A percentile compares a stretch with the other conserved stretches of the same genome.
Conservation (phyloP, 73 alveolate species). For the Blepharisma japonicum region DNA sequence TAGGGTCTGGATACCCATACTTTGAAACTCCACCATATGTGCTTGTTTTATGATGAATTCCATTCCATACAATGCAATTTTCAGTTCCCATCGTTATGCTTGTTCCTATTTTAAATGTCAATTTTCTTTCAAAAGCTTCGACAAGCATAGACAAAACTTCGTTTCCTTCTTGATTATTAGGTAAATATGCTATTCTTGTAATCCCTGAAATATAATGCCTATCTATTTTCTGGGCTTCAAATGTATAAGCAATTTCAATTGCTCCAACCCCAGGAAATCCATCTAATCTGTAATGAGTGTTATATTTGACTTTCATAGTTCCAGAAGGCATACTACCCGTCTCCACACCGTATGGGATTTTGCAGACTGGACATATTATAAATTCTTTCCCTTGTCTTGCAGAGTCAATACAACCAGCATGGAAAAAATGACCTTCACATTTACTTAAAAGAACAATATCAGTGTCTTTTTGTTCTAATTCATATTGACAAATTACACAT, state of each 20-base stretch:
- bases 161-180: constrained; percentile 87
- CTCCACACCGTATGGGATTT: constrained; percentile 63
- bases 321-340: constrained; percentile 32
- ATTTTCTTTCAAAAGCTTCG: constrained; percentile 81
- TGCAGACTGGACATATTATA: constrained; percentile 77
- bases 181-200: constrained; percentile 80
- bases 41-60: constrained; percentile 94
- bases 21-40: constrained; percentile 84
- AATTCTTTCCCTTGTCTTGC: constrained; percentile 32
- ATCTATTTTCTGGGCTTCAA: background rate
- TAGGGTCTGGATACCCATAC: constrained; percentile 96
- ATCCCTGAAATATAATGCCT: constrained; percentile 33
- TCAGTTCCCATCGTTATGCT: constrained; percentile 90
- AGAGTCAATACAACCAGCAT: constrained; percentile 54
- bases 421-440: constrained; percentile 66
- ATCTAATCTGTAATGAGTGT: constrained; percentile 33
- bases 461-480: constrained; percentile 36
- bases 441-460: constrained; percentile 26
- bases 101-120: constrained; percentile 93
- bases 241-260: constrained; percentile 57
- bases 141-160: constrained; percentile 72
- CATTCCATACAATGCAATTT: constrained; percentile 91
- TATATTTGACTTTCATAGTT: background rate
- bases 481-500: constrained; percentile 62
- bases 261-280: constrained; percentile 66